Evolutionary conservation across 495 filamentous ascomycete genomes (phyloP).

Genomic region (Haplographium delicatum): DNA sequence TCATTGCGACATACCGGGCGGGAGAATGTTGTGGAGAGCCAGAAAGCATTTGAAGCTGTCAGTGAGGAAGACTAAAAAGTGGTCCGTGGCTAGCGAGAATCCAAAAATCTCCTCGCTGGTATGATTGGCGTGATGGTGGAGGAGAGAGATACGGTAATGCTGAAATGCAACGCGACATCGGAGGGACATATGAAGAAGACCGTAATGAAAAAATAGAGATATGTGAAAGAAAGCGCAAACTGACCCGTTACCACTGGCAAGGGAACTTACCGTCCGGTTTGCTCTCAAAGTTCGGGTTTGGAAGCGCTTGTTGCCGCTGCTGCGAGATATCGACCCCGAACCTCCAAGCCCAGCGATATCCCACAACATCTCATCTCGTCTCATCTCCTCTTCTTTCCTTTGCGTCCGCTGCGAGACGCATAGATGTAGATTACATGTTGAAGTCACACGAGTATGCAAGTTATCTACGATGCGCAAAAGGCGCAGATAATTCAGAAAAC

Average conservation of each 20-base stretch:
- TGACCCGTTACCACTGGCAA: slow-evolving; percentile 5
- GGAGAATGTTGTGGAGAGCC: slow-evolving; percentile 18
- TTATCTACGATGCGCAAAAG: slow-evolving; percentile 26
- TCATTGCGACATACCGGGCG: slow-evolving; percentile 29
- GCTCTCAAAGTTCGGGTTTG: not conserved
- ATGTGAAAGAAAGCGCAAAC: not conserved
- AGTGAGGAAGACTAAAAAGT: slow-evolving; percentile 8
- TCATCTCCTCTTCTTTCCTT: no score
- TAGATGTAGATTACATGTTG: slow-evolving; percentile 13
- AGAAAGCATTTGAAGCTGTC: not conserved
- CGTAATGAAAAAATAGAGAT: not conserved
- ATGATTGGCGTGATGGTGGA: not conserved
- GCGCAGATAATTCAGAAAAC: slow-evolving; percentile 4
- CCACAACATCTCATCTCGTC: no score
- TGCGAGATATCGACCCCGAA: not conserved
- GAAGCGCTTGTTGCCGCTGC: not conserved
- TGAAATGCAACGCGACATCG: not conserved
- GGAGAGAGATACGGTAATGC: not conserved
- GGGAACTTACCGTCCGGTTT: slow-evolving; percentile 13
- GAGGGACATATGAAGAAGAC: not conserved
- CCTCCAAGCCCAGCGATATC: not conserved
- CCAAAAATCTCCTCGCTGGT: not conserved
- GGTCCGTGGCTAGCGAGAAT: not conserved
- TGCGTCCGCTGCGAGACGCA: no score
- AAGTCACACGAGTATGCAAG: slow-evolving; percentile 25